Percentiles rank a stretch among this genome's conserved stretches.
These are phyloP conservation scores for Cercophora newfieldiana DNA, from an alignment of 495 filamentous ascomycete species.

Conservation along the genomic window DNA sequence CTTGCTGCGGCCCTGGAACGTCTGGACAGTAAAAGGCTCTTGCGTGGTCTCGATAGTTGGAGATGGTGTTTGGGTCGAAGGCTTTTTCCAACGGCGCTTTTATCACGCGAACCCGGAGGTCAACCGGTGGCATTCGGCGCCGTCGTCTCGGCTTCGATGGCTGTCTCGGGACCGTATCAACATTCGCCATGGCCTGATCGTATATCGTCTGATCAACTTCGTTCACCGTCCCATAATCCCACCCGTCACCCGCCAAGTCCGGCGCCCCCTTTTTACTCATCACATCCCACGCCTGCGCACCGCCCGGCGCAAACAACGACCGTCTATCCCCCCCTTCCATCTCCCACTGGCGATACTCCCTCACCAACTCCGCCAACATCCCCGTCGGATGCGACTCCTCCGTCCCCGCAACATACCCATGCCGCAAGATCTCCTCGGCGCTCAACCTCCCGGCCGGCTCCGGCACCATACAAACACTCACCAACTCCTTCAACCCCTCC, in stretches of 20 bases:
- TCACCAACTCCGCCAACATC: constrained; percentile 2
- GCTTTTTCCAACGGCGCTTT: constrained; percentile 16
- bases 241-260: not conserved
- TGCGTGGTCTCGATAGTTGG: constrained; percentile 12
- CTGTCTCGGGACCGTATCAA: not conserved
- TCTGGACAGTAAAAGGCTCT: constrained; percentile 7
- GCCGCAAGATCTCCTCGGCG: constrained; percentile 2
- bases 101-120: not conserved
- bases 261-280: not conserved
- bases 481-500: not conserved
- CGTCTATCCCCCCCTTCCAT: constrained; percentile 7
- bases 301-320: constrained; percentile 12
- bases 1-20: not conserved
- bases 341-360: constrained; percentile 11
- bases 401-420: constrained; percentile 10
- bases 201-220: not conserved
- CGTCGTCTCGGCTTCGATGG: not conserved
- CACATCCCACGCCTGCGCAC: not conserved
- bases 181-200: not conserved
- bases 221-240: constrained; percentile 1
- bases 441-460: constrained; percentile 1
- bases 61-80: constrained; percentile 16
- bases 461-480: constrained; percentile 8
- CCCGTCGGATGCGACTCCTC: constrained; percentile 7
- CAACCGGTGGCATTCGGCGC: not conserved